These are phyloP conservation scores for Aspergillus candidus DNA, from an alignment of 2,329 filamentous ascomycete genomes.

Conservation along the genomic window DNA sequence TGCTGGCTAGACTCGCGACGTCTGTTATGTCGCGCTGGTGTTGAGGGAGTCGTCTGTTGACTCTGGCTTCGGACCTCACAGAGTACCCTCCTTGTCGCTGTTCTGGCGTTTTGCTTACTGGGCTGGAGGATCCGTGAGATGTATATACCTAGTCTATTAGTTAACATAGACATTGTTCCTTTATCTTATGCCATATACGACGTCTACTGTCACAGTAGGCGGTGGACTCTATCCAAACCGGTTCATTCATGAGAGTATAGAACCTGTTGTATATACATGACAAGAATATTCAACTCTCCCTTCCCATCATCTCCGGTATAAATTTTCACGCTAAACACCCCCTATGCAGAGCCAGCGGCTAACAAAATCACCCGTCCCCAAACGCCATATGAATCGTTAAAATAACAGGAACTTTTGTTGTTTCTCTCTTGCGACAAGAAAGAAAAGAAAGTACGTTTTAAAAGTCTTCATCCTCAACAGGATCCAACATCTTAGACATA, in stretches of 20 bases:
- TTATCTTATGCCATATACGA: not conserved
- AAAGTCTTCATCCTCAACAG: slow-evolving; percentile 34
- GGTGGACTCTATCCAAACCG: too few relatives aligned
- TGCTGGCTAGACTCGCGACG: too few relatives aligned
- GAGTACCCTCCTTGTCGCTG: not conserved
- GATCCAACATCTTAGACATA: slow-evolving; percentile 50
- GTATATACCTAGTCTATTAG: slow-evolving; percentile 12
- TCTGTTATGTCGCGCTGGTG: too few relatives aligned
- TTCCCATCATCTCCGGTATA: too few relatives aligned
- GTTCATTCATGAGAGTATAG: too few relatives aligned
- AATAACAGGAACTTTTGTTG: slow-evolving; percentile 1
- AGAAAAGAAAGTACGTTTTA: not conserved
- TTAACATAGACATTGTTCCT: slow-evolving; percentile 7
- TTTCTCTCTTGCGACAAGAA: slow-evolving; percentile 1
- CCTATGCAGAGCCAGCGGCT: slow-evolving; percentile 1
- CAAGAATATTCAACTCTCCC: too few relatives aligned
- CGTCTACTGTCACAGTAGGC: too few relatives aligned
- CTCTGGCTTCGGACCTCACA: too few relatives aligned
- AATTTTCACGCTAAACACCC: not conserved
- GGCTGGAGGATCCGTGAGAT: not conserved
- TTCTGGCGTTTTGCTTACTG: not conserved
- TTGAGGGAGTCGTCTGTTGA: too few relatives aligned
- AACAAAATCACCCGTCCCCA: not conserved
- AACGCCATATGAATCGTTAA: slow-evolving; percentile 2
- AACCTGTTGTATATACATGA: too few relatives aligned